Evolutionary conservation across 352 stramenopile genomes (phyloP).

Genomic region (Globisporangium nunn): DNA sequence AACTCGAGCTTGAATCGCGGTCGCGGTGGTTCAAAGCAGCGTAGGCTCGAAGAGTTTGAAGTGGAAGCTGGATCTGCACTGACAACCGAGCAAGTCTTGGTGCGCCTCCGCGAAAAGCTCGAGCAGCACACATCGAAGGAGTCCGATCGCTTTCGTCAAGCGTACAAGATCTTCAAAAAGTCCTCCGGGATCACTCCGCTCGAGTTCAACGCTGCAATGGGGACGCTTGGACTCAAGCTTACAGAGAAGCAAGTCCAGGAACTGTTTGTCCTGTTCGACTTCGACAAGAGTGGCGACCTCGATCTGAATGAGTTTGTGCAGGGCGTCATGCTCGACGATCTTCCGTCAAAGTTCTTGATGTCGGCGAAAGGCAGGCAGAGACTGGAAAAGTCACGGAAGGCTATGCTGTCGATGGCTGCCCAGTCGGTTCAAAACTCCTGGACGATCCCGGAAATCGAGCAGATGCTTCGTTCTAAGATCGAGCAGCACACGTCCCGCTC

Average conservation of each 20-base stretch:
- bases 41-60: constrained; percentile 10
- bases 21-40: neutral
- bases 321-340: constrained; percentile 68
- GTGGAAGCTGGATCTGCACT: constrained; percentile 32
- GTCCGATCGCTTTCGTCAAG: constrained; percentile 67
- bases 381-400: constrained; percentile 35
- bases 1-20: neutral
- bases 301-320: constrained; percentile 80
- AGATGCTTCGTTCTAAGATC: constrained; percentile 78
- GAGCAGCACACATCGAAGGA: constrained; percentile 63
- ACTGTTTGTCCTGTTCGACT: constrained; percentile 69
- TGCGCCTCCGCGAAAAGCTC: constrained; percentile 48
- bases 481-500: constrained; percentile 73
- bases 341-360: constrained; percentile 47
- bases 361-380: constrained; percentile 46
- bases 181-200: constrained; percentile 39
- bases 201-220: constrained; percentile 50
- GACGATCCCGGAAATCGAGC: constrained; percentile 72
- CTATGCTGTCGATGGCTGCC: constrained; percentile 59
- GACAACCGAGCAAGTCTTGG: constrained; percentile 51
- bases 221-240: constrained; percentile 48
- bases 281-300: constrained; percentile 67
- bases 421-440: constrained; percentile 61
- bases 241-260: constrained; percentile 40
- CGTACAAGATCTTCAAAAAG: constrained; percentile 67